Evolutionary conservation across 1,284 basidiomycete species (phyloP), one percentile per base, ranked within the genome.

Genomic region (Austroboletus niveus): DNA sequence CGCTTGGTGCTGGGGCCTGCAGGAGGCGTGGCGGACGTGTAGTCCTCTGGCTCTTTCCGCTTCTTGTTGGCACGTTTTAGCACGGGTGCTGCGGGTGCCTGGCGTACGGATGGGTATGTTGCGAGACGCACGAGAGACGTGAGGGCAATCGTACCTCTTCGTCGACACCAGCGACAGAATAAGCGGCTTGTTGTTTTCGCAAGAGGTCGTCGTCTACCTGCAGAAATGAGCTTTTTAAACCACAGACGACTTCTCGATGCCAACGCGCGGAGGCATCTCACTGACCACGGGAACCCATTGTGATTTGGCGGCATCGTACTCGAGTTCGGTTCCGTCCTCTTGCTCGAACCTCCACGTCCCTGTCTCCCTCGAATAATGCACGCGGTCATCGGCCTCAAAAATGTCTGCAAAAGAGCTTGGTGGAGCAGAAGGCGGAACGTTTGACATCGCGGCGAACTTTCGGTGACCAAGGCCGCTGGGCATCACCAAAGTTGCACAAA

Each of bases 291-390:
- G 86, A 24, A 92, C 70, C 94, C 94, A 97, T 36, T 75, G 74
- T 17, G 81, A 83, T 62, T 89, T 91, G 7, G 69, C 68, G 38
- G 78, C 69, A 63, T 93, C 87, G 76, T 91, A 99, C 72, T 99
- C 95, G 66, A 91, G 82, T 69, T 97, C 94, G 29, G 80, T 75
- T 12, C 90, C 94, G 56, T 94, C 87, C 51, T 92, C 89, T 63
- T 91, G 85, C 68, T 99, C 96, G 64, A 89, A 87, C 48, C 87
- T 81, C 91, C 92, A 99, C 58, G 89, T 88, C 39, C 81, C 80
- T 5, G 84, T 78, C 41, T 80, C 77, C 60, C 82, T 88, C 56
- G 91, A 89, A 63, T 87, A 90, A 69, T 93, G 88, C 35, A 92
- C 81, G 56, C 86, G 82, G 50, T 85, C 85, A 67, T 94, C 92